Evolutionary conservation across 2,329 filamentous ascomycete genomes (phyloP).

Genomic region (Cordyceps fumosorosea): DNA sequence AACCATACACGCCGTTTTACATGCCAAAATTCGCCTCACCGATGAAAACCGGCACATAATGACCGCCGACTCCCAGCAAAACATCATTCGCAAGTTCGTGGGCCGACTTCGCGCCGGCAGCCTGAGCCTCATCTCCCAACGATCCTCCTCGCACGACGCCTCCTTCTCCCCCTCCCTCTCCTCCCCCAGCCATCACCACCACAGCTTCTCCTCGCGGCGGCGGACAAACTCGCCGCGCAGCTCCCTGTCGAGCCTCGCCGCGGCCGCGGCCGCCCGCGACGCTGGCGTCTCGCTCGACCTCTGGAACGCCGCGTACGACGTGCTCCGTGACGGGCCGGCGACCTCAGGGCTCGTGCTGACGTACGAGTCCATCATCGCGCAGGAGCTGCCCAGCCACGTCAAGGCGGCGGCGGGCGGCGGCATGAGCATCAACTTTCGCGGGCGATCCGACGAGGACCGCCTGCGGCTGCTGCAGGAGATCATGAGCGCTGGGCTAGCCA

Average conservation of each 20-base stretch:
- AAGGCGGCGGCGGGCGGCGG: constrained; percentile 20
- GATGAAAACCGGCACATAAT: not conserved
- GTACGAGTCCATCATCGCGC: constrained; percentile 30
- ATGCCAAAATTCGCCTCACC: not conserved
- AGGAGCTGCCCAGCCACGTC: constrained; percentile 27
- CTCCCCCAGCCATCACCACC: not conserved
- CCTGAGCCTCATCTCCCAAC: constrained; percentile 10
- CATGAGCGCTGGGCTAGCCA: constrained; percentile 23
- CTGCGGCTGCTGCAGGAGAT: constrained; percentile 25
- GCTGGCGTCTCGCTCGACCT: constrained; percentile 22
- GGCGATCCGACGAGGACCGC: constrained; percentile 21
- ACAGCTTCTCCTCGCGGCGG: not conserved
- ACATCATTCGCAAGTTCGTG: constrained; percentile 8
- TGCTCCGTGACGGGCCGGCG: constrained; percentile 23
- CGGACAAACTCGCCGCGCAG: constrained; percentile 4
- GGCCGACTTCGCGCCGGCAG: constrained; percentile 10
- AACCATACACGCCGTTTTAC: no score
- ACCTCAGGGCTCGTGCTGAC: constrained; percentile 27
- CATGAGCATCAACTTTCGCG: constrained; percentile 20
- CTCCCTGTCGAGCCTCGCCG: not conserved
- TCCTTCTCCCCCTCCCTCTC: not conserved
- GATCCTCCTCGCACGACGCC: not conserved
- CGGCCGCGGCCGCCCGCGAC: constrained; percentile 6
- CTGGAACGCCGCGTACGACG: constrained; percentile 30
- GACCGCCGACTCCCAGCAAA: not conserved